Conservation (phyloP, 2,329 filamentous ascomycete genomes). For the Colletotrichum theobromicola region DNA sequence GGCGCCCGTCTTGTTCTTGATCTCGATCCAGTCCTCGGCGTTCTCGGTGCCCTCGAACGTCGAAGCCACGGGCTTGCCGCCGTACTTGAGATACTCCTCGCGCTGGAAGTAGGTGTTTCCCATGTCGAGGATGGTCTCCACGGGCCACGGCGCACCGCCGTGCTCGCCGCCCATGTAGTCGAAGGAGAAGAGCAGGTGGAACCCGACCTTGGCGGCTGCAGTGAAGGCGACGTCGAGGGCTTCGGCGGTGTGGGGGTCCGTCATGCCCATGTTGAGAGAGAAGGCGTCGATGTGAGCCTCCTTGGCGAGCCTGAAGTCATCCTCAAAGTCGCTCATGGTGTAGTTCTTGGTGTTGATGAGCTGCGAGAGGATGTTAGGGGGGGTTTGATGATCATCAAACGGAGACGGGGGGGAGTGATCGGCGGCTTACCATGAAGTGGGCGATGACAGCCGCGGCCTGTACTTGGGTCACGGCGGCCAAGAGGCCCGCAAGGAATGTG, state of each 20-base stretch:
- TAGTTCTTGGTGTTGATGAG: slow-evolving; percentile 19
- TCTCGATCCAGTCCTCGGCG: slow-evolving; percentile 45
- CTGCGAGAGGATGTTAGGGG: not conserved
- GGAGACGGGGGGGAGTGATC: not conserved
- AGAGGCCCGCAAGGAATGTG: not conserved
- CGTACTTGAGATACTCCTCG: slow-evolving; percentile 25
- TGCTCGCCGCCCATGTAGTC: slow-evolving; percentile 31
- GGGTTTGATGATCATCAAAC: not conserved
- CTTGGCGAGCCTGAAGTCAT: slow-evolving; percentile 51
- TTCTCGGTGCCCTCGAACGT: slow-evolving; percentile 49
- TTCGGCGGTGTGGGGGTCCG: slow-evolving; percentile 1
- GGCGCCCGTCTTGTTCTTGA: slow-evolving; percentile 41
- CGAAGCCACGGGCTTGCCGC: slow-evolving; percentile 38
- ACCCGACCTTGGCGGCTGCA: slow-evolving; percentile 24
- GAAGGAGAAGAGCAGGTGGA: slow-evolving; percentile 37
- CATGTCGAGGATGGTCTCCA: slow-evolving; percentile 9
- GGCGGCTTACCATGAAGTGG: slow-evolving; percentile 20
- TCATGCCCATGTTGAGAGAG: slow-evolving; percentile 25
- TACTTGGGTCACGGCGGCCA: slow-evolving; percentile 1
- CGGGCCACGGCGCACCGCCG: slow-evolving; percentile 23
- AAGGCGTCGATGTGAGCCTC: slow-evolving; percentile 37
- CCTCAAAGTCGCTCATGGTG: slow-evolving; percentile 48
- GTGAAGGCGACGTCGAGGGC: slow-evolving; percentile 10
- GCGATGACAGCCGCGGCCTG: slow-evolving; percentile 15
- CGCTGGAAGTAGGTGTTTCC: slow-evolving; percentile 5